Evolutionary conservation across 768 basidiomycete species (phyloP), one percentile per base, ranked within the genome.

Genomic region (Polyporus arcularius): DNA sequence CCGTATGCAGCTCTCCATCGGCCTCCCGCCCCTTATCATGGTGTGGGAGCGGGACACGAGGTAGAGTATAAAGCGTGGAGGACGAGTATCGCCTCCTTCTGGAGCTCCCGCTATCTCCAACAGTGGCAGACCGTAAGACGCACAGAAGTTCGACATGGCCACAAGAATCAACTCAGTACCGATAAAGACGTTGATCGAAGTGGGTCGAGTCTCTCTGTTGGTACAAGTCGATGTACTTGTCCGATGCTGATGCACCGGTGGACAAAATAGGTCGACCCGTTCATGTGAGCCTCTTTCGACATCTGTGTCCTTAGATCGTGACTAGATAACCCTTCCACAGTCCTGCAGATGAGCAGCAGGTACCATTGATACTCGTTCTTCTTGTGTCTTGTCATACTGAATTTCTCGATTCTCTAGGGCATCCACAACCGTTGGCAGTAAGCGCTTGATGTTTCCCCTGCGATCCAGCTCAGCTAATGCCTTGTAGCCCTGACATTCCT

Each of bases 401-500:
- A 28, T 31, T 18, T 39, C 21, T 2, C n/a, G 18, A 2, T 28
- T 39, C 30, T 61, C 0, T 54, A 87, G 86, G 84, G 85, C 30
- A 66, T 88, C 11, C 87, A 88, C 65, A 89, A 88, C 68, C 85
- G 87, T 48, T 89, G 87, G 87, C 87, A 89, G 87, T 88, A 73
- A 70, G 87, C 75, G 3, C 26, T 10, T 26, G 15, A 18, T 43
- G 18, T 14, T 43, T 35, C 7, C 35, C 11, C 35, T 35, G 35
- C 35, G 35, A 26, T 35, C 11, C 35, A 11, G 43, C n/a, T 8
- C 21, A 45, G 43, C 16, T 15, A 31, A 21, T 9, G n/a, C 30
- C 26, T 39, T 15, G 35, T 56, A 86, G 85, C 65, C 86, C 85
- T 0, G 85, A 86, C 62, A 88, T 89, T 53, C 86, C 87, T n/a